Evolutionary conservation across 75 land plant genomes (phyloP), one percentile per base, ranked within the genome.

Genomic region (Chamaecyparis obtusa): DNA sequence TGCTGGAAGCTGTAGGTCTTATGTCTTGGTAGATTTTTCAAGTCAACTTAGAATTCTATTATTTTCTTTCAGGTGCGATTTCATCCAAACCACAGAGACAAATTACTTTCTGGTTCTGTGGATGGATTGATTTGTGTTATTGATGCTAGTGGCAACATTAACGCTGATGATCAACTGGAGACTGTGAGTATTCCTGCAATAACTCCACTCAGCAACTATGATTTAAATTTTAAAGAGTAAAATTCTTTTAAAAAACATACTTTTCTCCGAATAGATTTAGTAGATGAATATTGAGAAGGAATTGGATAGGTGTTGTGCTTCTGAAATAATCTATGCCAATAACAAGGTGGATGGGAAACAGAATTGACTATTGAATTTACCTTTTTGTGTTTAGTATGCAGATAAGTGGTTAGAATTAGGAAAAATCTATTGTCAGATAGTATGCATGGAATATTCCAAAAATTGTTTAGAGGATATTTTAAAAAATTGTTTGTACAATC

Each of bases 111-210:
- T 48, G 95, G 96, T 75, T 98, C 99, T 84, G 97, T 97, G 41
- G 99, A 98, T 93, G 99, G 99, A 44, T 90, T 98, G 83, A 92
- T 95, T 81, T 94, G 97, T 84, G 75, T 92, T 39, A 92, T 94
- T 88, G 89, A 95, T 80, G 94, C 99, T 46, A 64, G 36, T 77
- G 95, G 95, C 51, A 90, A 92, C 81, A 95, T 97, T 69, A 89
- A 94, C 91, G 99, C 96, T 89, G 99, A 98, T 87, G 94, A 98
- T 51, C 91, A 93, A 83, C 86, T 98, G 86, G 96, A 94, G 64
- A 92, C 94, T 13, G 99, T 98, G 91, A 95, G 92, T 86, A 19
- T 27, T 89, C 43, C 74, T 56, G 24, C 86, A 85, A n/a, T 81
- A 46, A 9, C 51, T 10, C 51, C 33, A 81, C n/a, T 46, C 51